Evolutionary conservation across 805 yeast species (phyloP).

Genomic region (Ogataea pilisensis): DNA sequence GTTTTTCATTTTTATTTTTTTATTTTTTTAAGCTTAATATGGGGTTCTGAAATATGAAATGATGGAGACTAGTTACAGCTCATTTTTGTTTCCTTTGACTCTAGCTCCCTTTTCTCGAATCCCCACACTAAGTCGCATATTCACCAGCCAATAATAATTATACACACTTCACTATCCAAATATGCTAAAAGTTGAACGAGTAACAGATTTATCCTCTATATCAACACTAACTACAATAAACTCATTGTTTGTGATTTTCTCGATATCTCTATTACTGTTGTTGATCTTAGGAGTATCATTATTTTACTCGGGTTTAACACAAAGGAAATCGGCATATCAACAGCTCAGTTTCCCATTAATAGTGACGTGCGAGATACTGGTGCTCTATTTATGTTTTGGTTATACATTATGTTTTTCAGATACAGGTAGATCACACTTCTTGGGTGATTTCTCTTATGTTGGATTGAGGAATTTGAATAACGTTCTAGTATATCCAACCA

Average conservation of each 20-base stretch:
- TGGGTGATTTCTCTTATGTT: conserved; percentile 73
- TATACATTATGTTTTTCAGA: conserved; percentile 80
- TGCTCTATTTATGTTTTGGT: conserved; percentile 94
- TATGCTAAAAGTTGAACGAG: not conserved
- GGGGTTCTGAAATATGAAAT: no score
- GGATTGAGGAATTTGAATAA: conserved; percentile 58
- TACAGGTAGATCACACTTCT: conserved; percentile 53
- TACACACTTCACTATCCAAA: no score
- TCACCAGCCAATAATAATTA: no score
- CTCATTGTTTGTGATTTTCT: conserved; percentile 41
- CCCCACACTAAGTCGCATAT: no score
- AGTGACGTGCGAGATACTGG: conserved; percentile 60
- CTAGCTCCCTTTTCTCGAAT: no score
- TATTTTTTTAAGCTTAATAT: not conserved
- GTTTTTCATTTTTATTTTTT: no score
- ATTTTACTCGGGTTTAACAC: conserved; percentile 78
- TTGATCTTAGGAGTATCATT: conserved; percentile 89
- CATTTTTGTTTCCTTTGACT: no score
- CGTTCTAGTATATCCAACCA: conserved; percentile 11
- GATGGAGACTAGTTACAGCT: no score
- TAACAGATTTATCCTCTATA: not conserved
- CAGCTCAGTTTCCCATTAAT: conserved; percentile 71
- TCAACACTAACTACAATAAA: conserved; percentile 4
- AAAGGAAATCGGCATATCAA: conserved; percentile 75
- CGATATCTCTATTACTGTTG: conserved; percentile 60